These are phyloP conservation scores for Exophiala mesophila DNA, from an alignment of 2,329 filamentous ascomycete genomes.

Conservation along the genomic window DNA sequence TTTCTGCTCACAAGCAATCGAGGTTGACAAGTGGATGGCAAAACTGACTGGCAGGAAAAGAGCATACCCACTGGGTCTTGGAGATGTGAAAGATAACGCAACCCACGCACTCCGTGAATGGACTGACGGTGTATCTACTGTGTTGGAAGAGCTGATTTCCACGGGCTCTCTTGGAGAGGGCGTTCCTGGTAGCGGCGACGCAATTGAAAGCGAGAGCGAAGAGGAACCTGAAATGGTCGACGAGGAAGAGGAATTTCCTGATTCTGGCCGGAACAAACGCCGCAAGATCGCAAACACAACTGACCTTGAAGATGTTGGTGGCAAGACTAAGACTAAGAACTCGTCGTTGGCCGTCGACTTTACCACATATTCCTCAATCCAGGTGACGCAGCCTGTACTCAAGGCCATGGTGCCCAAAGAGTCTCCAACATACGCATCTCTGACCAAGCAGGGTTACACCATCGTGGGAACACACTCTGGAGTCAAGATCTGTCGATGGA, in stretches of 20 bases:
- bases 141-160: constrained; percentile 55
- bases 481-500: constrained; percentile 98
- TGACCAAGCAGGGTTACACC: constrained; percentile 94
- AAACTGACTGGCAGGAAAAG: constrained; percentile 80
- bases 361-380: constrained; percentile 49
- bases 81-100: constrained; percentile 74
- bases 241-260: constrained; percentile 44
- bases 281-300: constrained; percentile 51
- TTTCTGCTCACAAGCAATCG: constrained; percentile 86
- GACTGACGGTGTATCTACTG: constrained; percentile 67
- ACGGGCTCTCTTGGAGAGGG: constrained; percentile 58
- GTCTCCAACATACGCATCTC: constrained; percentile 79
- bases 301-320: constrained; percentile 75
- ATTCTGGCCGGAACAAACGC: constrained; percentile 39
- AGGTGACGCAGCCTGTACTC: constrained; percentile 38
- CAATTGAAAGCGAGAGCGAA: constrained; percentile 71
- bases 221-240: constrained; percentile 54
- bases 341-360: constrained; percentile 76
- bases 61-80: constrained; percentile 83
- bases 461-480: constrained; percentile 94
- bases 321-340: constrained; percentile 9
- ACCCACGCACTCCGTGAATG: constrained; percentile 67
- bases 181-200: constrained; percentile 74
- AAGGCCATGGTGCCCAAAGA: constrained; percentile 94
- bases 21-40: constrained; percentile 96